Conservation (phyloP, 805 yeast genomes). For the Blastobotrys chiropterorum region DNA sequence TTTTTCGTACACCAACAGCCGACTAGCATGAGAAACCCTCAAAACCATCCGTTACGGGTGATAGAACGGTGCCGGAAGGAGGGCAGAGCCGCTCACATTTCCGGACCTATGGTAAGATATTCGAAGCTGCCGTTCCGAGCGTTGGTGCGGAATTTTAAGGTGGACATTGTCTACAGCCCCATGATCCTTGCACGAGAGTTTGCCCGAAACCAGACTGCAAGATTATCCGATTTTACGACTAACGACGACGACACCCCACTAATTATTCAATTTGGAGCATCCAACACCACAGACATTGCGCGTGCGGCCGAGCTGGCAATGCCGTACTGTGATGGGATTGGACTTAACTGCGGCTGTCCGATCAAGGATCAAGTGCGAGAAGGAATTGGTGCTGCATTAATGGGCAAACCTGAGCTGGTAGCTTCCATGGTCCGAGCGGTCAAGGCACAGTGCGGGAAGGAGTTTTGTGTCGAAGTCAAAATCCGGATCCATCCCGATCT, state of each 20-base stretch:
- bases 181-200: slow-evolving; percentile 96
- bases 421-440: slow-evolving; percentile 80
- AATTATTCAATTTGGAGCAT: slow-evolving; percentile 86
- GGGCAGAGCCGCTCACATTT: slow-evolving; percentile 53
- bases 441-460: slow-evolving; percentile 63
- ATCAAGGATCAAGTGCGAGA: slow-evolving; percentile 90
- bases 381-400: slow-evolving; percentile 95
- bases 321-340: slow-evolving; percentile 89
- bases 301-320: slow-evolving; percentile 83
- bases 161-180: slow-evolving; percentile 87
- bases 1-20: neutral
- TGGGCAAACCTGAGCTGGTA: slow-evolving; percentile 75
- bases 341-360: slow-evolving; percentile 96
- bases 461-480: slow-evolving; percentile 80
- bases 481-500: slow-evolving; percentile 80
- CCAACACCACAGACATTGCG: slow-evolving; percentile 72
- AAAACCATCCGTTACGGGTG: slow-evolving; percentile 49
- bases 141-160: slow-evolving; percentile 61
- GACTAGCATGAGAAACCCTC: slow-evolving; percentile 32
- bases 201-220: slow-evolving; percentile 75
- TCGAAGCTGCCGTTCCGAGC: slow-evolving; percentile 90
- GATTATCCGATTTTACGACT: slow-evolving; percentile 80
- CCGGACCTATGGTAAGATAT: slow-evolving; percentile 97
- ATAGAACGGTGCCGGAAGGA: slow-evolving; percentile 42
- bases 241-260: slow-evolving; percentile 62